Evolutionary conservation across 306 rosid genomes (phyloP).

Genomic region (Alnus glutinosa): DNA sequence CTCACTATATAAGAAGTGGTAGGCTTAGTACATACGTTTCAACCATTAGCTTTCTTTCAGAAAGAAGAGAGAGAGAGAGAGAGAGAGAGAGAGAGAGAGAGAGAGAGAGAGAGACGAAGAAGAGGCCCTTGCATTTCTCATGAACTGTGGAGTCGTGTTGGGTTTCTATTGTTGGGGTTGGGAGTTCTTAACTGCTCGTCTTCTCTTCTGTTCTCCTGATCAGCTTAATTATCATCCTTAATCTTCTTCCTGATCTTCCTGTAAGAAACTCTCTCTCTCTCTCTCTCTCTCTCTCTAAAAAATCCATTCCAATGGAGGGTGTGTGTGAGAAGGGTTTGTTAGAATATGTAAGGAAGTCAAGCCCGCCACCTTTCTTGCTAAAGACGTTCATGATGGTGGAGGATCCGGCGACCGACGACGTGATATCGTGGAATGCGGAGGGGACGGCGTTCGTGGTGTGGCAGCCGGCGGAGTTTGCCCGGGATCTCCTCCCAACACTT

Average conservation of each 20-base stretch:
- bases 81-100: constrained; percentile 15
- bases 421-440: constrained; percentile 72
- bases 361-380: constrained; percentile 83
- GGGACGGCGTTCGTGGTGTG: constrained; percentile 91
- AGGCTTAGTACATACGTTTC: constrained; percentile 59
- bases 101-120: constrained; percentile 4
- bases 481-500: constrained; percentile 91
- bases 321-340: constrained; percentile 44
- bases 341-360: constrained; percentile 68
- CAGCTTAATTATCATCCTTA: constrained; percentile 1
- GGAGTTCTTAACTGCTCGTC: constrained; percentile 98
- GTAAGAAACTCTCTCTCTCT: background rate
- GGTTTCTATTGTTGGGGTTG: constrained; percentile 99
- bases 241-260: constrained; percentile 6
- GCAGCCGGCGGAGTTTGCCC: constrained; percentile 89
- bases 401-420: constrained; percentile 68
- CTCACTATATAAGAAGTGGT: constrained; percentile 30
- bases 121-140: constrained; percentile 68
- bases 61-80: background rate
- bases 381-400: constrained; percentile 85
- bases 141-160: constrained; percentile 99
- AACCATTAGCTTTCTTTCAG: constrained; percentile 25
- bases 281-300: background rate
- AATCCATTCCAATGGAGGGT: constrained; percentile 33
- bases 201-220: constrained; percentile 64